These are phyloP conservation scores for Aureobasidium sp. DNA, from an alignment of 2,329 filamentous ascomycete species.

Conservation along the genomic window DNA sequence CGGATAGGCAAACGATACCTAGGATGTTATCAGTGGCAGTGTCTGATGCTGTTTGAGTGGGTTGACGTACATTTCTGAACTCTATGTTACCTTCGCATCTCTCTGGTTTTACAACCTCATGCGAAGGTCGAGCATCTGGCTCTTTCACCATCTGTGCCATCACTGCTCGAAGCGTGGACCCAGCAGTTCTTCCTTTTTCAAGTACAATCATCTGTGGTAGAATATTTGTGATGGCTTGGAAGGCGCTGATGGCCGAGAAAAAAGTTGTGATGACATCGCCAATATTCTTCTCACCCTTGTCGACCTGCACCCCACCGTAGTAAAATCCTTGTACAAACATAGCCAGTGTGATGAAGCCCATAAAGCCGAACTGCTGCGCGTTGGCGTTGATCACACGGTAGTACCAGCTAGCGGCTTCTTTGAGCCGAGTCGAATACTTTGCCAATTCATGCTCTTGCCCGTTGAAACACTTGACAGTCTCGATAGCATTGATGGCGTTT, in stretches of 20 bases:
- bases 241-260: conserved; percentile 69
- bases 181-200: conserved; percentile 72
- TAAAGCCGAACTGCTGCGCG: conserved; percentile 64
- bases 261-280: conserved; percentile 76
- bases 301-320: conserved; percentile 69
- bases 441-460: conserved; percentile 62
- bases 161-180: conserved; percentile 50
- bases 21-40: not conserved
- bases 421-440: conserved; percentile 55
- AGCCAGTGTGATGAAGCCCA: conserved; percentile 65
- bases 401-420: conserved; percentile 56
- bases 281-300: conserved; percentile 49
- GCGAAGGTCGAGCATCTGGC: conserved; percentile 15
- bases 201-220: conserved; percentile 71
- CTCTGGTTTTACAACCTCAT: conserved; percentile 24
- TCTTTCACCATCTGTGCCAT: conserved; percentile 32
- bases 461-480: conserved; percentile 81
- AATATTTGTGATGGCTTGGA: conserved; percentile 66
- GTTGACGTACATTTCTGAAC: conserved; percentile 55
- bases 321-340: conserved; percentile 89
- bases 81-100: conserved; percentile 61
- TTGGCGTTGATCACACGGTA: conserved; percentile 61
- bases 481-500: conserved; percentile 65
- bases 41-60: no score
- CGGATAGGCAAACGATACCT: conserved; percentile 80